Base-by-base conservation (phyloP, 2,329 filamentous ascomycete species). In the Fusarium humuli region DNA sequence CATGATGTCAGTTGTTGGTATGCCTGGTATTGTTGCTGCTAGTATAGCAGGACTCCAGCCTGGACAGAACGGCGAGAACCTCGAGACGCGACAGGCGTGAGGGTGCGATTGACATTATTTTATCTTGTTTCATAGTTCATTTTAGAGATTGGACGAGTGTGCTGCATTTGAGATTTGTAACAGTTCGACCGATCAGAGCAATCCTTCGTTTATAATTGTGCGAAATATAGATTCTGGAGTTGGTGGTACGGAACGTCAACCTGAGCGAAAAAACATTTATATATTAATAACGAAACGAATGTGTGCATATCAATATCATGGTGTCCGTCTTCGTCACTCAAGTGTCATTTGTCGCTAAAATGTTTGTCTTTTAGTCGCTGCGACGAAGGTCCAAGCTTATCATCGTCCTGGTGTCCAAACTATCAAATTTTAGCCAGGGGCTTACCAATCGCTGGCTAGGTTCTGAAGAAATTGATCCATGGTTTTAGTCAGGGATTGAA, bases 1-100 rank as follows among this genome's bases (percentile, higher is more conserved):
- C 8, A 71, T 71, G 69, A 71, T 71, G 69, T 67, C 69, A 0
- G 69, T 71, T 6, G 69, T 71, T 5, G 69, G 69, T 2, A 71
- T 71, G 69, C 69, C 69, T 1, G 69, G 69, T 54, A 72, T 71
- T 5, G 69, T 71, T 16, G 69, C 69, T 16, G 69, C 69, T 3
- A 72, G 69, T 47, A 52, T 71, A 7, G 69, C 57, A 16, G 69
- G 69, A 6, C 18, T 71, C 6, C 63, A 65, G 12, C 69, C 48
- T 16, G 61, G 60, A 11, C 57, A 71, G 37, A 52, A 40, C 6
- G 64, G 61, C 22, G 48, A 69, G 54, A 64, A 69, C 16, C 48
- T 49, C 9, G 64, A 57, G 27, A 44, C 64, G 37, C 55, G 55
- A 52, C 29, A 64, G 41, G 30, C 60, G 13, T 65, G 30, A 23